These are phyloP conservation scores for Sorghum bicolor DNA, from an alignment of 176 grass and related monocot species.

Conservation along the genomic window Sorghum_bicolor_NCBIv3 NC_012873.2:6189001-6189500, in stretches of 20 bases:
- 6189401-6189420: background rate
- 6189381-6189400: background rate
- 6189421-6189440: too few species aligned
- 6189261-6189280: background rate
- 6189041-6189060: background rate
- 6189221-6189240: background rate
- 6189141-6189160: background rate
- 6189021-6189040: background rate
- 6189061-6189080: background rate
- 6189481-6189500: background rate
- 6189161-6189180: background rate
- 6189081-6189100: background rate
- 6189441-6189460: background rate
- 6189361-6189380: background rate
- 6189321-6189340: background rate
- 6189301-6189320: background rate
- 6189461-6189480: background rate
- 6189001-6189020: background rate
- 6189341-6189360: background rate
- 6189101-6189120: background rate
- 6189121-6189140: background rate
- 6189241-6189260: background rate
- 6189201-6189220: conserved; percentile 14
- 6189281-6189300: too few species aligned
- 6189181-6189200: background rate